Conservation (phyloP, 1,284 basidiomycete genomes). For the Coriolopsis trogii region DNA sequence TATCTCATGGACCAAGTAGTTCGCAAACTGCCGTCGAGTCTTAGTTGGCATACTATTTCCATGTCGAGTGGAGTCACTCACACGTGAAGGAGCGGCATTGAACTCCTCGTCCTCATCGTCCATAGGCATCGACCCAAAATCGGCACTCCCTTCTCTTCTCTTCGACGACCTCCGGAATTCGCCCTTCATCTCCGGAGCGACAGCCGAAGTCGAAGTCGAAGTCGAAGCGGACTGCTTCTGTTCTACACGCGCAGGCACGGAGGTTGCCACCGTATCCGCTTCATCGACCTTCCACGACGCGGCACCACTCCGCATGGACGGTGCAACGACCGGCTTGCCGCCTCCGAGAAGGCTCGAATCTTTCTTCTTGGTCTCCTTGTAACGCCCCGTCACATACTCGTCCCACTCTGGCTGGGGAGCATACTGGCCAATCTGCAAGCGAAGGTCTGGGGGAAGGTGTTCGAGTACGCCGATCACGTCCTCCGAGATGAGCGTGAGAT, state of each 20-base stretch:
- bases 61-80: conserved; percentile 38
- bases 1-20: conserved; percentile 75
- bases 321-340: conserved; percentile 67
- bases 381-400: conserved; percentile 81
- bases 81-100: conserved; percentile 49
- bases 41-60: no score
- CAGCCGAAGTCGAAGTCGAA: no score
- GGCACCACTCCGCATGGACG: conserved; percentile 38
- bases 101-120: conserved; percentile 46
- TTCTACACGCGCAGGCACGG: conserved; percentile 24
- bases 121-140: conserved; percentile 65
- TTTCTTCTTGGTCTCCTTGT: conserved; percentile 83
- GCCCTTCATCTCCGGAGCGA: conserved; percentile 44
- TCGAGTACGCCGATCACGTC: conserved; percentile 86
- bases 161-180: conserved; percentile 59
- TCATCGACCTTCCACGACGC: conserved; percentile 75
- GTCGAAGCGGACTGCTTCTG: conserved; percentile 24
- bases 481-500: conserved; percentile 91
- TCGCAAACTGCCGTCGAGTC: conserved; percentile 59
- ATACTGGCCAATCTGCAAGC: conserved; percentile 60
- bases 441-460: conserved; percentile 84
- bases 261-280: conserved; percentile 47
- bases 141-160: conserved; percentile 57
- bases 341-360: conserved; percentile 85
- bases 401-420: conserved; percentile 87